These are phyloP conservation scores for Fusarium sp. DNA, from an alignment of 2,329 filamentous ascomycete genomes.

Conservation along the genomic window DNA sequence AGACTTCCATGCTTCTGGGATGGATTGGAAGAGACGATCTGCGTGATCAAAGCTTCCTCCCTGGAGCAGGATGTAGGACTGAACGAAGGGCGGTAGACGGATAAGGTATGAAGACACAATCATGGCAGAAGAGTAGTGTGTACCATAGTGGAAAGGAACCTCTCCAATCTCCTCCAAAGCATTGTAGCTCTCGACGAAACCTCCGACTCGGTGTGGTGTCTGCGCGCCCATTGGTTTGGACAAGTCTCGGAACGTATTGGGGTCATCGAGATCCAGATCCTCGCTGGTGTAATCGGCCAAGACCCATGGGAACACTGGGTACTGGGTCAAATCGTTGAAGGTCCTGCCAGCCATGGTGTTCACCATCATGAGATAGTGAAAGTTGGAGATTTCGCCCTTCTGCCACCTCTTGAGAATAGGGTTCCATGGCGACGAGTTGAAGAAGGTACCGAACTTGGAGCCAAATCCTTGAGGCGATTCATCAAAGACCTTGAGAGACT, in stretches of 20 bases:
- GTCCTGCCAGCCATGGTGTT: constrained; percentile 97
- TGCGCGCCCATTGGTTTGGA: constrained; percentile 98
- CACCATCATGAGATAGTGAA: constrained; percentile 98
- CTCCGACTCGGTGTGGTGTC: constrained; percentile 76
- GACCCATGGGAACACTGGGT: constrained; percentile 98
- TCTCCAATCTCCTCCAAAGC: constrained; percentile 93
- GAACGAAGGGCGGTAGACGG: constrained; percentile 92
- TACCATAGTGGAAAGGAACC: constrained; percentile 95
- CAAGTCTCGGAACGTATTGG: constrained; percentile 87
- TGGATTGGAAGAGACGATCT: constrained; percentile 93
- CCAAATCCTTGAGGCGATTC: constrained; percentile 74
- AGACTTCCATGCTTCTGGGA: constrained; percentile 90
- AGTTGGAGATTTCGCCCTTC: constrained; percentile 95
- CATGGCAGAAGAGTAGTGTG: constrained; percentile 99
- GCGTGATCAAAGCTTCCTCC: constrained; percentile 97
- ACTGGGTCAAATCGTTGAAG: constrained; percentile 98
- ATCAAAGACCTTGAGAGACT: constrained; percentile 77
- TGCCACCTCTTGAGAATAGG: constrained; percentile 91
- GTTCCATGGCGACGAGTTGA: constrained; percentile 83
- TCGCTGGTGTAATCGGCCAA: constrained; percentile 95
- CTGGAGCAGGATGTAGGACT: constrained; percentile 93
- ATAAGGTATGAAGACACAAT: constrained; percentile 97
- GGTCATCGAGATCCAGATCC: constrained; percentile 86
- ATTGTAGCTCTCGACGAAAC: constrained; percentile 85
- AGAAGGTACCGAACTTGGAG: constrained; percentile 91